These are phyloP conservation scores for Ganoderma boninense DNA, from an alignment of 1,284 basidiomycete genomes.

Conservation along the genomic window DNA sequence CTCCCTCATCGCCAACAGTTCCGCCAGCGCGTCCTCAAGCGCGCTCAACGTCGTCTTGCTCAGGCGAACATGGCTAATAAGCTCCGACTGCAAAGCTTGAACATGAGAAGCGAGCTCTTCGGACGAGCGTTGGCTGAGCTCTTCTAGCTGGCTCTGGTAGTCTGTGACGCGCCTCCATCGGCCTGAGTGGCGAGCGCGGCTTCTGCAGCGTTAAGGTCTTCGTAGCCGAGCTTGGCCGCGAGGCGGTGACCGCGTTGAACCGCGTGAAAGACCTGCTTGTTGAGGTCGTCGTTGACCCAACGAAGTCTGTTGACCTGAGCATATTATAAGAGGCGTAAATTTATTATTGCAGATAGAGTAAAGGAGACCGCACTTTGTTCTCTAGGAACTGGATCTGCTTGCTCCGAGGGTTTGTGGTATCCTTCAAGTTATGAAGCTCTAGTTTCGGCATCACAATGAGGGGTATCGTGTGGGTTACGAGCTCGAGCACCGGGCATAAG, in stretches of 20 bases:
- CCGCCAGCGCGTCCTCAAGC: constrained; percentile 30
- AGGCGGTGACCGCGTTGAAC: constrained; percentile 35
- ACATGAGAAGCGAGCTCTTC: constrained; percentile 32
- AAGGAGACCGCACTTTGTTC: constrained; percentile 23
- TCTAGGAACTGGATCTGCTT: constrained; percentile 28
- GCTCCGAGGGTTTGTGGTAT: constrained; percentile 10
- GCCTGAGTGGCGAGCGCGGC: constrained; percentile 26
- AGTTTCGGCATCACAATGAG: constrained; percentile 15
- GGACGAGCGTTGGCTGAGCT: constrained; percentile 25
- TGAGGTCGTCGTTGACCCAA: constrained; percentile 32
- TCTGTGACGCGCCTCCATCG: background rate
- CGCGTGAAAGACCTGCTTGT: constrained; percentile 32
- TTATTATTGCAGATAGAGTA: background rate
- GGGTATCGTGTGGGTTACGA: background rate
- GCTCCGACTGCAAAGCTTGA: constrained; percentile 30
- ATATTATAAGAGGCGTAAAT: background rate
- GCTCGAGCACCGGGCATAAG: background rate
- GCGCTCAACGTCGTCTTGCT: constrained; percentile 27
- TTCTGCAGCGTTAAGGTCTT: constrained; percentile 35
- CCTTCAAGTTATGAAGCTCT: constrained; percentile 4
- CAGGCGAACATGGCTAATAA: constrained; percentile 27
- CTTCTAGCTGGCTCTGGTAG: constrained; percentile 27
- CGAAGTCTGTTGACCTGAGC: constrained; percentile 31
- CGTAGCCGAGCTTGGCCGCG: constrained; percentile 34
- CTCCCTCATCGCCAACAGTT: constrained; percentile 23